Evolutionary conservation across 2,329 filamentous ascomycete genomes (phyloP).

Genomic region (Pseudocercospora pini-densiflorae): DNA sequence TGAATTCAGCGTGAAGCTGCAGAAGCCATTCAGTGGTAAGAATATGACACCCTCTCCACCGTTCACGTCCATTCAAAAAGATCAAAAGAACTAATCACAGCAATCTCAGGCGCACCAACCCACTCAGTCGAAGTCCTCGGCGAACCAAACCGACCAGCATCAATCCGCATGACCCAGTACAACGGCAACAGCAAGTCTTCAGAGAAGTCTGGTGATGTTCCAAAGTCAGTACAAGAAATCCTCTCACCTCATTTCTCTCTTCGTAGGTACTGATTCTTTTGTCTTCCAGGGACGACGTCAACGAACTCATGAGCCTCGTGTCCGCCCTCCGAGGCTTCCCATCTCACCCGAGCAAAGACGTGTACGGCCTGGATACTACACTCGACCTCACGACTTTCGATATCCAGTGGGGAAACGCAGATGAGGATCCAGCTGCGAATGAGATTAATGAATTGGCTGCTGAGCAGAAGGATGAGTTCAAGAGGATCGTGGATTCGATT

Average conservation of each 20-base stretch:
- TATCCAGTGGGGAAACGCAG: conserved; percentile 48
- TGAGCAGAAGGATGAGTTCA: conserved; percentile 51
- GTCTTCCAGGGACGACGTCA: conserved; percentile 44
- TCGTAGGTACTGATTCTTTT: conserved; percentile 4
- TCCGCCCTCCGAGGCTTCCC: conserved; percentile 47
- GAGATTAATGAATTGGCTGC: conserved; percentile 41
- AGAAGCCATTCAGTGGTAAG: conserved; percentile 42
- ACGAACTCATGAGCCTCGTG: conserved; percentile 46
- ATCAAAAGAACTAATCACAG: background rate
- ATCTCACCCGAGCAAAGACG: conserved; percentile 43
- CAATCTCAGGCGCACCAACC: conserved; percentile 36
- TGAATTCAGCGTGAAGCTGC: conserved; percentile 41
- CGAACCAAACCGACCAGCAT: conserved; percentile 46
- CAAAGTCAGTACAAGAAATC: conserved; percentile 31
- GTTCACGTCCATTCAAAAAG: background rate
- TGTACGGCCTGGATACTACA: conserved; percentile 46
- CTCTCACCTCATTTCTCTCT: background rate
- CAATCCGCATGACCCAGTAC: conserved; percentile 40
- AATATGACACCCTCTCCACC: background rate
- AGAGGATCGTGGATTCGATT: conserved; percentile 48
- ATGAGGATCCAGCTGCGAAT: conserved; percentile 43
- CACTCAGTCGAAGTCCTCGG: conserved; percentile 47
- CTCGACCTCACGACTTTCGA: conserved; percentile 49
- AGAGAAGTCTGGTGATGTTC: conserved; percentile 47
- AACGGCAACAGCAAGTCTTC: conserved; percentile 38